Base-by-base conservation (phyloP, 169 alveolate species). In the Besnoitia besnoiti region DNA sequence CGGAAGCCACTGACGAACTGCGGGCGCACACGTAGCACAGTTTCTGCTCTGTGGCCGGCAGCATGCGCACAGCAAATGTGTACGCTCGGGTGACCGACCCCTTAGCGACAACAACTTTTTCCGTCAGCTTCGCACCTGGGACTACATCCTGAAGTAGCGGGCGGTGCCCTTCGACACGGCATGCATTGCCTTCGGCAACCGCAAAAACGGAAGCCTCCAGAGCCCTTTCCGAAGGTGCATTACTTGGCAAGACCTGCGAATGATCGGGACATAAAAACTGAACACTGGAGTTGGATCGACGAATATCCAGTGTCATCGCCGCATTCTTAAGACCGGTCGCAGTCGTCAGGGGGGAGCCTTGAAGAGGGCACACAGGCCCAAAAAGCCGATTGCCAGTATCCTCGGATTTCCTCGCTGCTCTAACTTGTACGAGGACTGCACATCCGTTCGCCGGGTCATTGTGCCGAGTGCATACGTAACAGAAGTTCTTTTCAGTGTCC, bases 11-110 rank as follows among this genome's bases (percentile, higher is more conserved):
- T 16, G 12, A 7, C 21, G 39, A n/a, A 73, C n/a, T 73, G 82
- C 82, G 82, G 47, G 82, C 46, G n/a, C 82, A 73, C 44, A 73
- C 46, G 44, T 73, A 73, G 82, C 82, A 73, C 46, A 73, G 39
- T 42, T 73, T n/a, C 82, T 37, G 82, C 27, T 30, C n/a, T 8
- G 27, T 73, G 47, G 39, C 16, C 39, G 82, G 82, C 82, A 73
- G 24, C 47, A 35, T 37, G 46, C 82, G 44, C 12, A 73, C 82
- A 73, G 46, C 16, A 73, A 73, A 73, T 0, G 82, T 73, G 82
- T 73, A 73, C 24, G n/a, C 44, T 37, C 82, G 16, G 47, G 5
- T 73, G 47, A 73, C 46, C 82, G 46, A 35, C 24, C 82, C 82
- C n/a, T 16, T 73, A n/a, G 8, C n/a, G 12, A 73, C 82, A 1